These are phyloP conservation scores for Furcasterigmium sp. DNA, from an alignment of 2,329 filamentous ascomycete species.

Conservation along the genomic window DNA sequence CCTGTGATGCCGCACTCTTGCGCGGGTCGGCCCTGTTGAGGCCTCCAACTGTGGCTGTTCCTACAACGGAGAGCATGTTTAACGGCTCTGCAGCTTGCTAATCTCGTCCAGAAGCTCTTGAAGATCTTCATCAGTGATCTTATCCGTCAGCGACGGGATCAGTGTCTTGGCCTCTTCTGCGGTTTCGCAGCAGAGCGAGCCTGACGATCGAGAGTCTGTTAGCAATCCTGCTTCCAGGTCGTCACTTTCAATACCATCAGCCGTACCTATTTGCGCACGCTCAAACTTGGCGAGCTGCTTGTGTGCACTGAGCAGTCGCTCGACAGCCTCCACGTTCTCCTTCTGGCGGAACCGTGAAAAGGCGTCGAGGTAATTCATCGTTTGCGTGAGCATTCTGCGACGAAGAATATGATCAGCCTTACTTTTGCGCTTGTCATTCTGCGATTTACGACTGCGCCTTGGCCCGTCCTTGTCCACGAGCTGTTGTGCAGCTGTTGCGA, in stretches of 20 bases:
- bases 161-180: conserved; percentile 95
- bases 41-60: too few relatives aligned
- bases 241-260: background rate
- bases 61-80: conserved; percentile 5
- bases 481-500: too few relatives aligned
- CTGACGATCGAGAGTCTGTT: conserved; percentile 42
- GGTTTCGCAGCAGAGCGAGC: conserved; percentile 85
- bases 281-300: conserved; percentile 86
- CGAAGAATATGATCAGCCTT: too few relatives aligned
- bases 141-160: conserved; percentile 82
- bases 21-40: too few relatives aligned
- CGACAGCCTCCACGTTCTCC: conserved; percentile 91
- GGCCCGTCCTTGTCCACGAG: background rate
- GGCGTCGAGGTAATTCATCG: conserved; percentile 85
- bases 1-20: too few relatives aligned
- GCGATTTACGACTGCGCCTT: background rate
- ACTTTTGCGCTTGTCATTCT: background rate
- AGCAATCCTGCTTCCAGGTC: background rate
- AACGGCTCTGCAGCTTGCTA: conserved; percentile 60
- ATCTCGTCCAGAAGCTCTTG: conserved; percentile 88
- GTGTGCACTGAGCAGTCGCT: conserved; percentile 75
- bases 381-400: conserved; percentile 72
- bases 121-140: conserved; percentile 85
- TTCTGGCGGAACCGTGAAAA: conserved; percentile 96
- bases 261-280: conserved; percentile 79